phyloP scores from a whole-genome alignment of 2,329 filamentous ascomycete genomes.

The Pseudogymnoascus sp. region DNA sequence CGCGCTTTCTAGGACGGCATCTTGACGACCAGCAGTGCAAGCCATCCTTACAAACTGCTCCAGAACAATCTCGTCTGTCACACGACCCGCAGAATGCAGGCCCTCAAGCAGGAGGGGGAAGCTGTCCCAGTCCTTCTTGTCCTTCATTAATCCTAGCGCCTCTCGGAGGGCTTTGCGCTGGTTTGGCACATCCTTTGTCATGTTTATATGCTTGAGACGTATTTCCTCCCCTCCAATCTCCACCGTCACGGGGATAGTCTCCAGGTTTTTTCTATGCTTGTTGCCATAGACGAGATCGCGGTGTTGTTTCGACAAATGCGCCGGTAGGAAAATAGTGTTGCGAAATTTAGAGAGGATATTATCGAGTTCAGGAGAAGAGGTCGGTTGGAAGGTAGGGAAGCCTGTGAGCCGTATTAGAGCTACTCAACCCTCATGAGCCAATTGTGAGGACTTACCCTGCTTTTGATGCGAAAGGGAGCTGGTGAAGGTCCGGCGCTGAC shows the following conservation, averaged over 20 bases:
- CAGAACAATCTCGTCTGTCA: background rate
- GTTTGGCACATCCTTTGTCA: slow-evolving; percentile 19
- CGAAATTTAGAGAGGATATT: slow-evolving; percentile 45
- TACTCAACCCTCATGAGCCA: too few relatives aligned
- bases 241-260: slow-evolving; percentile 48
- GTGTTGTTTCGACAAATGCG: slow-evolving; percentile 47
- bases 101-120: slow-evolving; percentile 28
- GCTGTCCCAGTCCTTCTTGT: slow-evolving; percentile 28
- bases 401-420: slow-evolving; percentile 10
- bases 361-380: slow-evolving; percentile 48
- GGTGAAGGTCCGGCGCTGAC: slow-evolving; percentile 23
- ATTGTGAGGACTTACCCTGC: slow-evolving; percentile 18
- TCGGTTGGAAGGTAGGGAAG: slow-evolving; percentile 37
- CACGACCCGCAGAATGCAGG: slow-evolving; percentile 15
- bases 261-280: slow-evolving; percentile 41
- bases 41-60: slow-evolving; percentile 18
- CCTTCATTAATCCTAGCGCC: slow-evolving; percentile 25
- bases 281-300: slow-evolving; percentile 44
- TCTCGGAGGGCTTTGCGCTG: slow-evolving; percentile 12
- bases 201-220: slow-evolving; percentile 23
- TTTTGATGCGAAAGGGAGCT: slow-evolving; percentile 22
- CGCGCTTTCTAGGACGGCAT: slow-evolving; percentile 26
- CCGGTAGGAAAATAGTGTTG: slow-evolving; percentile 53
- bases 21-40: slow-evolving; percentile 17
- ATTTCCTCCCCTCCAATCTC: slow-evolving; percentile 47